phyloP scores from a whole-genome alignment of 2,329 filamentous ascomycete genomes.

The Fusarium pseudoanthophilum region DNA sequence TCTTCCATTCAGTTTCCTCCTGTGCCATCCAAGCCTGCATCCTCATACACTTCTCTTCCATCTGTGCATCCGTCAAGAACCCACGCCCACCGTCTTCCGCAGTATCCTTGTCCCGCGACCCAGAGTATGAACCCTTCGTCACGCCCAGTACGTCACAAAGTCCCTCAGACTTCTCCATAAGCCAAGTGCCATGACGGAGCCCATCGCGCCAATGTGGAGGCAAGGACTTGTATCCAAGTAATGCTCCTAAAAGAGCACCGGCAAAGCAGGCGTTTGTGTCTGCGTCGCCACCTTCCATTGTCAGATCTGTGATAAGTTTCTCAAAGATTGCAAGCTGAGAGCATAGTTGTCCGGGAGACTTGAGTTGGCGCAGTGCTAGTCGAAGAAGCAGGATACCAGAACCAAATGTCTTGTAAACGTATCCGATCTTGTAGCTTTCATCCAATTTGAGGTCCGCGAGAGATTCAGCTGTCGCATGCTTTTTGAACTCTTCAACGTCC shows the following conservation, averaged over 20 bases:
- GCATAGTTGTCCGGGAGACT: conserved; percentile 22
- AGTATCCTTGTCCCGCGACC: conserved; percentile 53
- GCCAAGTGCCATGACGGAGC: conserved; percentile 56
- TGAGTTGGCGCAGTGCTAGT: conserved; percentile 53
- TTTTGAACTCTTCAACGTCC: conserved; percentile 54
- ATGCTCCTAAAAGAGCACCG: conserved; percentile 60
- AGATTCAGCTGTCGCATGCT: conserved; percentile 51
- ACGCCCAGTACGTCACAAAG: conserved; percentile 54
- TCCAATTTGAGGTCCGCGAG: conserved; percentile 58
- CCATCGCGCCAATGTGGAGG: conserved; percentile 62
- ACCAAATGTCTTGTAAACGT: conserved; percentile 65
- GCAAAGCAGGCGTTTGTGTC: conserved; percentile 66
- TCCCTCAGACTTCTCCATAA: conserved; percentile 56
- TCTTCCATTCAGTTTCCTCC: conserved; percentile 44
- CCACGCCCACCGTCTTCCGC: conserved; percentile 55
- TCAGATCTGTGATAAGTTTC: conserved; percentile 58
- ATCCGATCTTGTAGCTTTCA: conserved; percentile 58
- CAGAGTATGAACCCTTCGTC: conserved; percentile 47
- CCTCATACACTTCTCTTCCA: conserved; percentile 49
- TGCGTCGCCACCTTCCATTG: conserved; percentile 64
- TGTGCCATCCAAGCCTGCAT: conserved; percentile 48
- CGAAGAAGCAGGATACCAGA: conserved; percentile 58
- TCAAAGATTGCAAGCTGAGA: conserved; percentile 54
- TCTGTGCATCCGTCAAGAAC: conserved; percentile 51
- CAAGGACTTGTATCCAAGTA: conserved; percentile 58